Conservation (phyloP, 2,329 filamentous ascomycete genomes). For the Seiridium unicorne region DNA sequence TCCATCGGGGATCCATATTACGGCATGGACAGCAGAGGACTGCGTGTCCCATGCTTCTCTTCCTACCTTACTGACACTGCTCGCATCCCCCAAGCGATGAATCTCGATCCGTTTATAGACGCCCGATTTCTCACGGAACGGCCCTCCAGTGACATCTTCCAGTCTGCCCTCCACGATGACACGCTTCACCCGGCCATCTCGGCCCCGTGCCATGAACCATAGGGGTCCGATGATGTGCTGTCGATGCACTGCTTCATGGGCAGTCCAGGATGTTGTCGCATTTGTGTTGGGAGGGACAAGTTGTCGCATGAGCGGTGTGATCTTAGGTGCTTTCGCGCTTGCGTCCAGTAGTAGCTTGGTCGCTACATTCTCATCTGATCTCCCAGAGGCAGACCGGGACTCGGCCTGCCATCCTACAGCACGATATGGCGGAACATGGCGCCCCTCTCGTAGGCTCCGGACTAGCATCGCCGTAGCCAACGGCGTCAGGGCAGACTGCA, state of each 20-base stretch:
- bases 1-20: not conserved
- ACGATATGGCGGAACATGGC: conserved; percentile 61
- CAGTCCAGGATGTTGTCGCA: not conserved
- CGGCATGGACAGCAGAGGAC: not conserved
- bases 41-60: not conserved
- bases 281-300: conserved; percentile 32
- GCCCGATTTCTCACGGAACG: not conserved
- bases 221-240: conserved; percentile 62
- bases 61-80: no score
- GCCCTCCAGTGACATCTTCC: not conserved
- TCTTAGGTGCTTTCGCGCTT: conserved; percentile 65
- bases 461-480: conserved; percentile 72
- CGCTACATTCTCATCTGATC: not conserved
- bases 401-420: not conserved
- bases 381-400: no score
- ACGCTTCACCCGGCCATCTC: conserved; percentile 24
- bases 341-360: conserved; percentile 12
- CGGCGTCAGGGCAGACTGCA: conserved; percentile 57
- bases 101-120: not conserved
- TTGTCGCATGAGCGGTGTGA: conserved; percentile 61
- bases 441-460: conserved; percentile 55
- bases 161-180: conserved; percentile 31
- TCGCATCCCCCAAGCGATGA: not conserved
- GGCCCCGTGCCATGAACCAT: conserved; percentile 52
- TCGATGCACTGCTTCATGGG: conserved; percentile 28